phyloP scores from a whole-genome alignment of 441 rosid species.

The Syzygium syzygioides region DNA sequence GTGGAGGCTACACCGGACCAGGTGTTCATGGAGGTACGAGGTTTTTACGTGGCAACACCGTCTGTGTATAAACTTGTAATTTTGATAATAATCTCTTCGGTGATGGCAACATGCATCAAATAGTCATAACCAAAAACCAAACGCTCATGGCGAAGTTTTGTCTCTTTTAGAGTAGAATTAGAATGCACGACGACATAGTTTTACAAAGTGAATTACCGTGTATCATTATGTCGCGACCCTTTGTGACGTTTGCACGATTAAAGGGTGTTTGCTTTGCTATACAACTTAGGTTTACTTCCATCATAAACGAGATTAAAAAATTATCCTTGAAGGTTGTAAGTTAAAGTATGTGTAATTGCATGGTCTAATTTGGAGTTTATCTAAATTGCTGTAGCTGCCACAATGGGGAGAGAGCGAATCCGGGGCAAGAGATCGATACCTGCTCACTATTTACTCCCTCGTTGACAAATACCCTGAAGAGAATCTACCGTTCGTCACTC shows the following conservation, averaged over 20 bases:
- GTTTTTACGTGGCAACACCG: no score
- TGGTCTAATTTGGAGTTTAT: not conserved
- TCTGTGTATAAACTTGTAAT: no score
- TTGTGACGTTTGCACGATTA: no score
- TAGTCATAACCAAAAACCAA: not conserved
- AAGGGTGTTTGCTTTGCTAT: no score
- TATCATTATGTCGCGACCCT: not conserved
- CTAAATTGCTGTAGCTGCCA: not conserved
- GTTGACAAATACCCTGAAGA: not conserved
- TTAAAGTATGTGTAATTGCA: not conserved
- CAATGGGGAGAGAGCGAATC: not conserved
- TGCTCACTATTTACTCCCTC: not conserved
- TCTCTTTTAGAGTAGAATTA: not conserved
- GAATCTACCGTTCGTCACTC: not conserved
- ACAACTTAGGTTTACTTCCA: not conserved
- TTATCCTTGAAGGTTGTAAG: not conserved
- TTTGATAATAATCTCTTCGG: not conserved
- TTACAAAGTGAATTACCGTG: not conserved
- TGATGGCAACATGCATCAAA: not conserved
- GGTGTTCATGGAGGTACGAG: not conserved
- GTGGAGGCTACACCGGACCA: not conserved
- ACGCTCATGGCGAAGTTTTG: not conserved
- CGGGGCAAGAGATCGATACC: not conserved
- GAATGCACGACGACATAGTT: not conserved
- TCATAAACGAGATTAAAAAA: not conserved